Conservation (phyloP, 768 basidiomycete genomes). For the Tremella fuciformis region DNA sequence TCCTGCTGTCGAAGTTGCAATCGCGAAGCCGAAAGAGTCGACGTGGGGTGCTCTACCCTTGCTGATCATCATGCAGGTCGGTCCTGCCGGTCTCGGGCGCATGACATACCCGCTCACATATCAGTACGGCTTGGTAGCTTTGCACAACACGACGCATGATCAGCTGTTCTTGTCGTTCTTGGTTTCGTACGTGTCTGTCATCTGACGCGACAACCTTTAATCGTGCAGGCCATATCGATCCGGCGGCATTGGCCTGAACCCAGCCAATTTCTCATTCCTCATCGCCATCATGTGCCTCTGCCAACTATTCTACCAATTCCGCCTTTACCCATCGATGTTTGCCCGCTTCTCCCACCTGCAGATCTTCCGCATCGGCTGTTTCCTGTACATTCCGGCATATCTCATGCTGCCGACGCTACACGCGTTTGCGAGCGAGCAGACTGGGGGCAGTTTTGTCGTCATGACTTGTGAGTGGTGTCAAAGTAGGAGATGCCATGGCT, state of each 20-base stretch:
- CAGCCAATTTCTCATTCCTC: conserved; percentile 86
- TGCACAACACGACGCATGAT: conserved; percentile 82
- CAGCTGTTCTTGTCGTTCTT: conserved; percentile 89
- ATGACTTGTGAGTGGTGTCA: conserved; percentile 60
- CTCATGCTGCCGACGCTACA: conserved; percentile 71
- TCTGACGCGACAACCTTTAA: background rate
- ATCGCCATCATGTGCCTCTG: conserved; percentile 86
- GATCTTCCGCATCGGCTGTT: conserved; percentile 56
- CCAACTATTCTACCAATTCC: conserved; percentile 75
- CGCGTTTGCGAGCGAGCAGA: conserved; percentile 64
- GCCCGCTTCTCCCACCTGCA: conserved; percentile 52
- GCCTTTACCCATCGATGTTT: conserved; percentile 52
- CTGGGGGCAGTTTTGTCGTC: conserved; percentile 71
- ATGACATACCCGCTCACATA: conserved; percentile 17
- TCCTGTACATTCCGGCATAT: conserved; percentile 86
- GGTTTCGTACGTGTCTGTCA: conserved; percentile 62
- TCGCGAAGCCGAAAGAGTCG: conserved; percentile 59
- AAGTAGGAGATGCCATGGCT: background rate
- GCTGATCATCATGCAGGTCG: conserved; percentile 71
- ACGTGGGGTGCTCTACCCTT: conserved; percentile 73
- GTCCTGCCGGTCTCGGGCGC: conserved; percentile 9
- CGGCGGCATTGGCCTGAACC: conserved; percentile 87
- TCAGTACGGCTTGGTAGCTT: conserved; percentile 74
- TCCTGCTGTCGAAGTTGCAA: conserved; percentile 8
- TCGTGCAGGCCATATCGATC: conserved; percentile 65